Conservation (phyloP, 306 rosid species). For the Rubus idaeus region DNA sequence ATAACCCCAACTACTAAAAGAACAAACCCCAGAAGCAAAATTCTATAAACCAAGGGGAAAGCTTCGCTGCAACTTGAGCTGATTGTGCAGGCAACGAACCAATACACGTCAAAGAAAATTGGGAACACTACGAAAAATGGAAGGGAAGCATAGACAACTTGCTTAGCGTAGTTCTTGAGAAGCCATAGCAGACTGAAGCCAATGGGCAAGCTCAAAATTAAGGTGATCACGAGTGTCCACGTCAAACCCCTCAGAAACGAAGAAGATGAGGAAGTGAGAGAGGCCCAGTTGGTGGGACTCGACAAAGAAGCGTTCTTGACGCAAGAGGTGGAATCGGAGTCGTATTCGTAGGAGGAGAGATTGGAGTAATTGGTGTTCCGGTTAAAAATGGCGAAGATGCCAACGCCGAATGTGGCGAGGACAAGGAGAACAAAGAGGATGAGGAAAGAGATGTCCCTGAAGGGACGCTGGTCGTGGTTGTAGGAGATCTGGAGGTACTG, state of each 20-base stretch:
- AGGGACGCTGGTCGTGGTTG: slow-evolving; percentile 60
- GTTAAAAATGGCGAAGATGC: slow-evolving; percentile 66
- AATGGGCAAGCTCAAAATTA: slow-evolving; percentile 60
- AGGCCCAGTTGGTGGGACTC: slow-evolving; percentile 18
- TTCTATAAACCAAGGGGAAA: slow-evolving; percentile 66
- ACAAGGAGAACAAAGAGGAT: slow-evolving; percentile 62
- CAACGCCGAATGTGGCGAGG: slow-evolving; percentile 64
- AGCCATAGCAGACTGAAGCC: slow-evolving; percentile 55
- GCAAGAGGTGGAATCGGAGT: slow-evolving; percentile 53
- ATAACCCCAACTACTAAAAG: slow-evolving; percentile 61
- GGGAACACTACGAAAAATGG: slow-evolving; percentile 74
- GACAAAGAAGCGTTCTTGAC: slow-evolving; percentile 26
- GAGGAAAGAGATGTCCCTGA: slow-evolving; percentile 73
- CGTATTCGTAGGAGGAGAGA: slow-evolving; percentile 59
- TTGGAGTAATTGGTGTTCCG: slow-evolving; percentile 46
- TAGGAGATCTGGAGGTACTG: slow-evolving; percentile 74
- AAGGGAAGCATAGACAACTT: slow-evolving; percentile 62
- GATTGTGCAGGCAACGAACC: slow-evolving; percentile 87
- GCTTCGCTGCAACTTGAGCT: slow-evolving; percentile 53
- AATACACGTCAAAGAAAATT: slow-evolving; percentile 70
- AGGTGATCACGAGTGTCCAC: slow-evolving; percentile 75
- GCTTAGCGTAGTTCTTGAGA: slow-evolving; percentile 80
- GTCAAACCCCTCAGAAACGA: slow-evolving; percentile 39
- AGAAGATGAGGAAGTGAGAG: slow-evolving; percentile 38
- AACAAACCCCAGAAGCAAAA: slow-evolving; percentile 56